Base-by-base conservation (phyloP, 805 yeast genomes). In the Metschnikowia cerradonensis region DNA sequence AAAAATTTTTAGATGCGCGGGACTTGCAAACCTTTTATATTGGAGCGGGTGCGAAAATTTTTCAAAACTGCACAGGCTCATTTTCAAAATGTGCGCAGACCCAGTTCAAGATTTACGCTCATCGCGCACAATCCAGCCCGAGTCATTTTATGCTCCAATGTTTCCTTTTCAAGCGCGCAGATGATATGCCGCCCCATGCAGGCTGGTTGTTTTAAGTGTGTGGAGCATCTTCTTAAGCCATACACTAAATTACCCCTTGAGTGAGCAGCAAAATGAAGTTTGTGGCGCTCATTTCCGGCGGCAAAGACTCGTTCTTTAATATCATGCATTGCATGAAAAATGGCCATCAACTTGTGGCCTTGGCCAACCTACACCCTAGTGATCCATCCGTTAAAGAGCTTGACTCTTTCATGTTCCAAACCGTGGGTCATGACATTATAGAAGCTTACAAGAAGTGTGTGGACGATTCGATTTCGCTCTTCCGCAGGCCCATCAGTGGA, bases 361-460 rank as follows among this genome's bases (percentile, higher is more conserved):
- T 92, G 43, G 98, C 90, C 0, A 94, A 94, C 61, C 67, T 94
- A 53, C 81, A 82, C 60, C 97, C 97, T 1, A 75, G 76, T 1
- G 61, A 62, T 42, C 52, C 51, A n/a, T 39, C 48, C 17, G 46
- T 50, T 13, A 69, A 68, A 57, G 99, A 94, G 66, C 70, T 94
- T 48, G 97, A 94, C 65, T 88, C 96, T 48, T 92, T 86, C 63
- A 94, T 94, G 99, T 94, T 88, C 67, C 99, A 94, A 68, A 94
- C 99, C 0, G 98, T 94, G 6, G 99, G 99, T 0, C 94, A 88
- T 66, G 88, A 86, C 54, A 80, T 87, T 3, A 75, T 94, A 2
- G 76, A 79, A 0, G 67, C 72, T 48, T 89, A 91, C 61, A 71
- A 79, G 2, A 76, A 83, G 52, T 88, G 96, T 60, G 70, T 88